Percentiles rank a stretch among this genome's conserved stretches.
Conservation (phyloP, 1,284 basidiomycete genomes). For the Hemileia vastatrix region DNA sequence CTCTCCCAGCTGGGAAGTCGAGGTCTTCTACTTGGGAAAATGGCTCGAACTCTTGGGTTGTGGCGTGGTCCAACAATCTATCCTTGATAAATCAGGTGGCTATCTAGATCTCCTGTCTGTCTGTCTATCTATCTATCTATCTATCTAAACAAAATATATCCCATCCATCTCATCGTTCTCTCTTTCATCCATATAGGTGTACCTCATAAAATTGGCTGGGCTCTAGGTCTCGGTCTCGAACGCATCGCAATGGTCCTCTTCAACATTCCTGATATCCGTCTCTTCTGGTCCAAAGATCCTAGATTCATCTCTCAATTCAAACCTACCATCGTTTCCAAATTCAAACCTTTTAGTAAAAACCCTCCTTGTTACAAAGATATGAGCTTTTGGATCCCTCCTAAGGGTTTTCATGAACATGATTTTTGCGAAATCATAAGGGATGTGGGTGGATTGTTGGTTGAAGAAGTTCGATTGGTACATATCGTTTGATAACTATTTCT, state of each 20-base stretch:
- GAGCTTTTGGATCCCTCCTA: conserved; percentile 22
- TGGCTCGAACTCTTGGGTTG: conserved; percentile 96
- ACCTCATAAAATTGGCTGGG: conserved; percentile 82
- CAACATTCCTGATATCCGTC: conserved; percentile 93
- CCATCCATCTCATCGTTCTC: neutral
- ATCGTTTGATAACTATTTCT: neutral
- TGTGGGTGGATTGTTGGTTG: conserved; percentile 78
- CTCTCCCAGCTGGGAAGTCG: conserved; percentile 91
- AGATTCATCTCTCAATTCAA: conserved; percentile 83
- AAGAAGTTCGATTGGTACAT: conserved; percentile 63
- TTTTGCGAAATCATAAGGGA: conserved; percentile 91
- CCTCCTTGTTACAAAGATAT: conserved; percentile 20
- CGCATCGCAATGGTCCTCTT: conserved; percentile 97
- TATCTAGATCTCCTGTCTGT: conserved; percentile 27
- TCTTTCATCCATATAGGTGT: conserved; percentile 52
- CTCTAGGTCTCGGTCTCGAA: conserved; percentile 93
- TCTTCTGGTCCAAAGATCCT: conserved; percentile 89
- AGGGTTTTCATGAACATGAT: conserved; percentile 84
- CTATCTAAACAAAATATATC: too few relatives aligned
- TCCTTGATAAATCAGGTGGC: conserved; percentile 73
- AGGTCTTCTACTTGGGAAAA: conserved; percentile 85
- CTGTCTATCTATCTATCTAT: too few relatives aligned
- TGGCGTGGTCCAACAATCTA: conserved; percentile 82
- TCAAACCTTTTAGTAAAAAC: conserved; percentile 18
- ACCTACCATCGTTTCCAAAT: conserved; percentile 58